Evolutionary conservation across 148 eudicot genomes (phyloP), one percentile per base, ranked within the genome.

Genomic region (Cornus suecica): DNA sequence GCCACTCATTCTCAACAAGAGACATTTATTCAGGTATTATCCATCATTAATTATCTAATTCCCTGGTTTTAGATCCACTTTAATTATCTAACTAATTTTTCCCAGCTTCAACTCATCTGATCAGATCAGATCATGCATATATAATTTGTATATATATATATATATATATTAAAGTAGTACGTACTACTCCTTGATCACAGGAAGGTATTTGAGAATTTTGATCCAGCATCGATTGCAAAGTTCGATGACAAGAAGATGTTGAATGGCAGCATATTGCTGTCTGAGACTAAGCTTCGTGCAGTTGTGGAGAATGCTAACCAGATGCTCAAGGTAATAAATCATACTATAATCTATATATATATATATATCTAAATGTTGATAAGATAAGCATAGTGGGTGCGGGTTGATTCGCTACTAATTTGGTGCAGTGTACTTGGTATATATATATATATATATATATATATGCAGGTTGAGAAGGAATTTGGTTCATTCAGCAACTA

Each of bases 401-500:
- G n/a, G n/a, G n/a, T n/a, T n/a, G n/a, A n/a, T n/a, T n/a, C n/a
- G n/a, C n/a, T n/a, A n/a, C n/a, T n/a, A n/a, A n/a, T n/a, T n/a
- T n/a, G n/a, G n/a, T n/a, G n/a, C n/a, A n/a, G n/a, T n/a, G n/a
- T n/a, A n/a, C n/a, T n/a, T n/a, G n/a, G n/a, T n/a, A n/a, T n/a
- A n/a, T n/a, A n/a, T n/a, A n/a, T n/a, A n/a, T n/a, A n/a, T n/a
- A n/a, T n/a, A n/a, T n/a, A n/a, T n/a, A n/a, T n/a, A n/a, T n/a
- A n/a, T n/a, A n/a, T n/a, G 75, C 82, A 91, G 95, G 72, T 91
- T 61, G 91, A 91, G 78, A 82, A 87, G 65, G 86, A 91, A 71
- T 91, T 89, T 75, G 89, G 91, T 25, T 89, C 93, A 65, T 87
- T 91, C 62, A 85, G 83, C 81, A 86, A 74, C 78, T 91, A 89